Base-by-base conservation (phyloP, 331 rosid genomes). In the Erythrophleum ivorense region DNA sequence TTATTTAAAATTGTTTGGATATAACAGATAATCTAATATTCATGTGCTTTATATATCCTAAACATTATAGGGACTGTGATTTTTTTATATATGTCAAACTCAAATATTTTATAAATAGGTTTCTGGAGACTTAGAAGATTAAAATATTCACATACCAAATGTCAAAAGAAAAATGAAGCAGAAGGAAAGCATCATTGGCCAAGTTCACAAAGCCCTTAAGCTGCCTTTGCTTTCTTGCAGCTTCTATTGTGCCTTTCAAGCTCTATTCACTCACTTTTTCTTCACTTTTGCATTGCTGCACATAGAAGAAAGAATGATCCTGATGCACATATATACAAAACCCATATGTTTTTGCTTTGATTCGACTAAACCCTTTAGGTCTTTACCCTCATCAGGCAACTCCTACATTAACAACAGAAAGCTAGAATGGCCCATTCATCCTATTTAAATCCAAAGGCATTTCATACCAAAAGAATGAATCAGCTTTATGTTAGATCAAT, bases 261-360 rank as follows among this genome's bases (percentile, higher is more conserved):
- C 60, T 34, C 21, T 69, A 13, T 62, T 88, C 63, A n/a, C 71
- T 12, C 77, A 58, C 86, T 85, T 83, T 78, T 71, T 77, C 81
- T 82, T 18, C 52, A 53, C 85, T 78, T 83, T 82, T 85, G 68
- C 82, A 80, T 91, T 89, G 87, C 90, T 86, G 87, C 71, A 84
- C 59, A 67, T 45, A 71, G 85, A 91, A 85, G 95, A 91, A 91
- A 89, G 86, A 85, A 83, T 81, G 31, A 87, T 82, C 88, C 86
- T 77, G 29, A 67, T 16, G 19, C 33, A 31, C 71, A 38, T 7
- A 65, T 7, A 9, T 65, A 14, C 43, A 33, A 59, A 5, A 63
- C 13, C 0, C 8, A 15, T 50, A 4, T 18, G 2, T 62, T 62
- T 33, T 15, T 34, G 40, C 21, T 13, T 33, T 0, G 21, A 63